Base-by-base conservation (phyloP, 768 basidiomycete genomes). In the Russula emetica region DNA sequence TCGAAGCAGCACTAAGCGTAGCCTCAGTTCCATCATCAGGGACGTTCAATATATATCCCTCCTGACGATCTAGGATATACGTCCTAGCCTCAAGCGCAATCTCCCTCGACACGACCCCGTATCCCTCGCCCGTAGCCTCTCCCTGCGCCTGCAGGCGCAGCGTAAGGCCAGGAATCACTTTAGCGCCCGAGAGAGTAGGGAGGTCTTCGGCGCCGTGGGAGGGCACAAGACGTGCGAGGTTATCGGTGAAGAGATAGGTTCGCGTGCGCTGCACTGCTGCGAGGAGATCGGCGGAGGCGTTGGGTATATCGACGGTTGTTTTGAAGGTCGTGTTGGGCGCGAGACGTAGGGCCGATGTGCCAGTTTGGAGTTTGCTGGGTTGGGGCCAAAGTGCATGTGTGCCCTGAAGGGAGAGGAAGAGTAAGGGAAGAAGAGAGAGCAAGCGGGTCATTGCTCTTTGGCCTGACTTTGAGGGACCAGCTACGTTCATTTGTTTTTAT, bases 201-300 rank as follows among this genome's bases (percentile, higher is more conserved):
- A 72, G 75, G 69, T 86, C 83, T 8, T 75, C 76, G 3, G 79
- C 72, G 2, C 85, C 86, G 54, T 86, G 83, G 18, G 83, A 84
- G 28, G 84, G 78, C 40, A 83, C 77, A 45, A 90, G 81, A 14
- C 83, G 76, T 63, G 80, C 78, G 26, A 86, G 81, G 68, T 83
- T 80, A 72, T 89, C 88, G 6, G 74, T 78, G 36, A 18, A 24
- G 11, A 68, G 40, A 2, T 52, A 77, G 2, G 59, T 45, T 63
- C 77, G 78, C 0, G 85, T 82, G 49, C 80, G 81, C 9, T 71
- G 52, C 30, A 84, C 78, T 47, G 88, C 88, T n/a, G 79, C 80
- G 24, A 77, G 62, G 50, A 90, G 77, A 72, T 90, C 88, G 22
- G 72, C 66, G 0, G 87, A 85, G 1, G 82, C 72, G 51, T 76